Evolutionary conservation across 2,329 filamentous ascomycete species (phyloP).

Genomic region (Colletotrichum sp.): DNA sequence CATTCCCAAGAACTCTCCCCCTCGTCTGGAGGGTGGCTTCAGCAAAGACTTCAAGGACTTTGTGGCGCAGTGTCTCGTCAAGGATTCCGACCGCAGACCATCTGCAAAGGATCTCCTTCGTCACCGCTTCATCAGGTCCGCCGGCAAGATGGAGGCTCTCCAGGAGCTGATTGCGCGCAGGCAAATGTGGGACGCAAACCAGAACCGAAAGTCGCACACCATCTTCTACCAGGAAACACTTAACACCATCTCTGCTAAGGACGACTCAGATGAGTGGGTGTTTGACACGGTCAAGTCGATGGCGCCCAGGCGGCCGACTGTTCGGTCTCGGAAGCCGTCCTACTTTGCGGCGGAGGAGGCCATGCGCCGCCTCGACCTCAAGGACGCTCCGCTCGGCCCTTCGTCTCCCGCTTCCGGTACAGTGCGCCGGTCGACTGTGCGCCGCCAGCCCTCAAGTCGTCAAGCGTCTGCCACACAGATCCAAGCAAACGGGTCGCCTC

Average conservation of each 20-base stretch:
- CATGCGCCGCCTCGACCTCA: conserved; percentile 63
- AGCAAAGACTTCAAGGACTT: conserved; percentile 95
- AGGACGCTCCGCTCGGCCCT: conserved; percentile 63
- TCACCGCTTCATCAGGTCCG: conserved; percentile 85
- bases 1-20: conserved; percentile 87
- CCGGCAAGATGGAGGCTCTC: conserved; percentile 85
- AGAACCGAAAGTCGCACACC: conserved; percentile 70
- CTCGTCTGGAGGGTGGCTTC: conserved; percentile 83
- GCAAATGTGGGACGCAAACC: conserved; percentile 80
- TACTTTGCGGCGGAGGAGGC: conserved; percentile 64
- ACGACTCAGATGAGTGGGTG: conserved; percentile 86
- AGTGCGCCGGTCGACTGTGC: conserved; percentile 63
- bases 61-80: conserved; percentile 85
- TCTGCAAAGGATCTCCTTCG: conserved; percentile 86
- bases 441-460: conserved; percentile 52
- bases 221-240: conserved; percentile 96
- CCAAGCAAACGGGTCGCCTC: conserved; percentile 45
- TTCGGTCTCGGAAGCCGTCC: conserved; percentile 60
- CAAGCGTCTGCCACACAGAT: conserved; percentile 46
- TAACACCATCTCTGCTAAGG: conserved; percentile 67
- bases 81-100: conserved; percentile 84
- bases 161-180: conserved; percentile 86
- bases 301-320: conserved; percentile 57
- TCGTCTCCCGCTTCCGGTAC: conserved; percentile 59
- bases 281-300: conserved; percentile 91